Base-by-base conservation (phyloP, 805 yeast species). In the Myxozyma neotropica region DNA sequence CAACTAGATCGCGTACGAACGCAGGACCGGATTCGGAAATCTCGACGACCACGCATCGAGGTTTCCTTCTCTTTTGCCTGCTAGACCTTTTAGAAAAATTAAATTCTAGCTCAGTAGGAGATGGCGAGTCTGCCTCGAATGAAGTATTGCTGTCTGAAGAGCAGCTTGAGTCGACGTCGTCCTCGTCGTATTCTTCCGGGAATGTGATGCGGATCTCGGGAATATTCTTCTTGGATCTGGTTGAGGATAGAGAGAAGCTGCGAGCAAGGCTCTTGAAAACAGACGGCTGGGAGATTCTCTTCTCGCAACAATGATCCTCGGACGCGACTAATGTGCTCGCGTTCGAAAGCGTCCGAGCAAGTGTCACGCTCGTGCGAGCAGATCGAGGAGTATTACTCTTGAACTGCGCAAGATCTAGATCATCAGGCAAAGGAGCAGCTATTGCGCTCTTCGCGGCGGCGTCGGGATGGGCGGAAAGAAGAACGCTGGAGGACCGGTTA, bases 1-100 rank as follows among this genome's bases (percentile, higher is more conserved):
- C 61, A 35, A 48, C 58, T 13, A 59, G 17, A 21, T 60, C 64
- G 6, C 56, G 59, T 12, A 60, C 64, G 42, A 53, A 60, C n/a
- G 64, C 64, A 6, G 60, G 62, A 12, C 63, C 63, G 5, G 64
- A 60, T 50, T 60, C 64, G 2, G 64, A 60, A 29, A 60, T 60
- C 24, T 60, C 47, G 7, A 60, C 61, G 8, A 57, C 55, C 12
- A 60, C 64, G 33, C 43, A 36, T 24, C 64, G 58, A 1, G 64
- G 64, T 17, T 46, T 46, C 31, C 50, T 29, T 29, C 50, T 23
- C 35, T 44, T 44, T 7, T 27, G 43, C 24, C 45, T 40, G 38
- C 23, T 35, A 12, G 12, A 21, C 5, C 36, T n/a, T 15, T 13
- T 39, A 10, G 27, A 35, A 6, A 46, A 2, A 7, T 36, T 36